Evolutionary conservation across 148 eudicot genomes (phyloP).

Genomic region (Silene conica): DNA sequence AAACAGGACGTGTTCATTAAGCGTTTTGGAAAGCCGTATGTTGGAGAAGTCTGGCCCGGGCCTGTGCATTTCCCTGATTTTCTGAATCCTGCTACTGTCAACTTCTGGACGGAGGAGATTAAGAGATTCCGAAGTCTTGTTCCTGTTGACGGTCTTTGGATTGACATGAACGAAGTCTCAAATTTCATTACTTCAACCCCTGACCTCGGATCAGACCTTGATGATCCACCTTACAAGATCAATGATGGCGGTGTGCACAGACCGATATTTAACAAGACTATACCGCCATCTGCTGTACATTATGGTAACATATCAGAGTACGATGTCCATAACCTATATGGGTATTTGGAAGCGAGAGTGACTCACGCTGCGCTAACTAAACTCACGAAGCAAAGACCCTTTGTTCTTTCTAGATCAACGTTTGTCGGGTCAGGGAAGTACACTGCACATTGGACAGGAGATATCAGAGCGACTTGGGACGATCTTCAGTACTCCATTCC

Average conservation of each 20-base stretch:
- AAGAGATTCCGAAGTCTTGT: constrained; percentile 40
- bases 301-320: constrained; percentile 49
- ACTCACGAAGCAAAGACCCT: constrained; percentile 57
- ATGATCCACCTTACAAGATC: constrained; percentile 72
- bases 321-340: constrained; percentile 64
- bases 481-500: constrained; percentile 74
- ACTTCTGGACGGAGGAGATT: constrained; percentile 66
- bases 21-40: constrained; percentile 54
- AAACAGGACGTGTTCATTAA: constrained; percentile 58
- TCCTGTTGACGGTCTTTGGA: constrained; percentile 82
- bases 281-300: constrained; percentile 56
- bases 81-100: constrained; percentile 40
- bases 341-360: constrained; percentile 53
- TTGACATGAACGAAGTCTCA: constrained; percentile 89
- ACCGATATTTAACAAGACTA: constrained; percentile 49
- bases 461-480: constrained; percentile 76
- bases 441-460: constrained; percentile 96
- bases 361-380: constrained; percentile 51
- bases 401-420: constrained; percentile 67
- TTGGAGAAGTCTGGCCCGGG: constrained; percentile 87
- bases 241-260: constrained; percentile 46
- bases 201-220: constrained; percentile 43
- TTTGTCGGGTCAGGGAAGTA: constrained; percentile 85
- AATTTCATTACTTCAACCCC: constrained; percentile 54
- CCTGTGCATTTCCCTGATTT: constrained; percentile 79